Percentiles rank a stretch among this genome's conserved stretches.
phyloP scores from a whole-genome alignment of 1,284 basidiomycete species.

The Marasmius tenuissimus region DNA sequence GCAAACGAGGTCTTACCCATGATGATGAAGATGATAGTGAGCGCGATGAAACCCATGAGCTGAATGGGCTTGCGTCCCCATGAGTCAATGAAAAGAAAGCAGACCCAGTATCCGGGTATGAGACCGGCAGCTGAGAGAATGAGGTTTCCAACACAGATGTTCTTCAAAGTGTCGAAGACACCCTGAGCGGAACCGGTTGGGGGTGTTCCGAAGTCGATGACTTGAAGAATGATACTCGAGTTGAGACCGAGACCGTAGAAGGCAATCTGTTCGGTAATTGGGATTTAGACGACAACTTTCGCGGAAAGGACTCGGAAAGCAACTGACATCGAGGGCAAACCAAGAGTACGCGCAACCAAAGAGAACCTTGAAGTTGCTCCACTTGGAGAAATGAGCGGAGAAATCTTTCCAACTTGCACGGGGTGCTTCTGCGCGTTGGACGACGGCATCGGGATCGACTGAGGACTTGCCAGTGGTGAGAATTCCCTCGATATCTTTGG shows the following conservation, averaged over 20 bases:
- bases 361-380: conserved; percentile 66
- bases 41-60: conserved; percentile 73
- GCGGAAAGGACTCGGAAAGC: conserved; percentile 4
- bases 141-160: conserved; percentile 63
- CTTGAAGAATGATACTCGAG: conserved; percentile 61
- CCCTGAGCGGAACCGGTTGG: conserved; percentile 32
- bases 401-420: conserved; percentile 70
- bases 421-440: conserved; percentile 63
- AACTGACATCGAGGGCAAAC: conserved; percentile 73
- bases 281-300: conserved; percentile 18
- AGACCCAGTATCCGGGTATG: conserved; percentile 75
- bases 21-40: conserved; percentile 65
- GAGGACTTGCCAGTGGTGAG: conserved; percentile 53
- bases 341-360: conserved; percentile 67
- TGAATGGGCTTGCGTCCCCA: conserved; percentile 79
- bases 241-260: conserved; percentile 88
- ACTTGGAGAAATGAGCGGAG: conserved; percentile 55
- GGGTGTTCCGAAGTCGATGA: conserved; percentile 58
- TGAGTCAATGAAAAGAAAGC: conserved; percentile 67
- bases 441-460: conserved; percentile 54
- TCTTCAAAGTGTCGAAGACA: conserved; percentile 51
- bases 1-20: conserved; percentile 43
- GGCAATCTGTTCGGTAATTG: conserved; percentile 53
- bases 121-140: conserved; percentile 72
- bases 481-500: conserved; percentile 32